A percentile compares a stretch with the other conserved stretches of the same genome.
Conservation (phyloP, 805 yeast genomes). For the Kuraishia molischiana region DNA sequence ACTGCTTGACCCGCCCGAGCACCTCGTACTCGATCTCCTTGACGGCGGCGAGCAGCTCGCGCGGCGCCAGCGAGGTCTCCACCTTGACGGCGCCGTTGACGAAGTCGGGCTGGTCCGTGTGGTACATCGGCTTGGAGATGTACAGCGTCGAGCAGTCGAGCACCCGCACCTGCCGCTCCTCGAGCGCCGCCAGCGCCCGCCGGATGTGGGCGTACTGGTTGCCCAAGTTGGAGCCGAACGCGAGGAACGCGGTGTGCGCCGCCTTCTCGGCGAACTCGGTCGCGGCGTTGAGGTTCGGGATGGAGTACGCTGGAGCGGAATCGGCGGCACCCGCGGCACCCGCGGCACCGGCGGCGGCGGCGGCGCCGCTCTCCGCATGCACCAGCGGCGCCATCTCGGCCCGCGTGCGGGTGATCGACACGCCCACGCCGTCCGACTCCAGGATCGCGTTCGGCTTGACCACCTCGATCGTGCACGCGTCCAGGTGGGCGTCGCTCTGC, state of each 20-base stretch:
- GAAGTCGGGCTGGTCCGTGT: slow-evolving; percentile 68
- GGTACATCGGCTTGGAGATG: slow-evolving; percentile 90
- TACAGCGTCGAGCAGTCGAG: slow-evolving; percentile 66
- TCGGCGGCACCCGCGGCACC: neutral
- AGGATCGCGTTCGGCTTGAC: slow-evolving; percentile 86
- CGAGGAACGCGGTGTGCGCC: slow-evolving; percentile 55
- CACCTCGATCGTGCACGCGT: slow-evolving; percentile 42
- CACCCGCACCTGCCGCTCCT: slow-evolving; percentile 33
- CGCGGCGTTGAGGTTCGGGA: slow-evolving; percentile 20
- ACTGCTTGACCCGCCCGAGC: slow-evolving; percentile 60
- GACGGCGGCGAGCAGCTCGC: slow-evolving; percentile 45
- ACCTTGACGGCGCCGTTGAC: slow-evolving; percentile 74
- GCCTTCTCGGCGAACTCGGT: slow-evolving; percentile 4
- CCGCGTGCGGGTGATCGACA: slow-evolving; percentile 45
- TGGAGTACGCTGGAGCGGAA: slow-evolving; percentile 5
- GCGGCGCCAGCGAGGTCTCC: slow-evolving; percentile 54
- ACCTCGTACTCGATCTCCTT: slow-evolving; percentile 73
- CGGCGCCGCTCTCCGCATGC: slow-evolving; percentile 7
- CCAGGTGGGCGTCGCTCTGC: slow-evolving; percentile 4
- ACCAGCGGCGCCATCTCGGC: slow-evolving; percentile 24
- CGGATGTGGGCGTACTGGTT: slow-evolving; percentile 53
- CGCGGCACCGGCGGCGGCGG: neutral
- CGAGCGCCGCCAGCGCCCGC: slow-evolving; percentile 40
- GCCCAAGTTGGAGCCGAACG: slow-evolving; percentile 88
- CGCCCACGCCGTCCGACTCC: slow-evolving; percentile 86